Evolutionary conservation across 352 stramenopile genomes (phyloP).

Genomic region (Pythium sp.): DNA sequence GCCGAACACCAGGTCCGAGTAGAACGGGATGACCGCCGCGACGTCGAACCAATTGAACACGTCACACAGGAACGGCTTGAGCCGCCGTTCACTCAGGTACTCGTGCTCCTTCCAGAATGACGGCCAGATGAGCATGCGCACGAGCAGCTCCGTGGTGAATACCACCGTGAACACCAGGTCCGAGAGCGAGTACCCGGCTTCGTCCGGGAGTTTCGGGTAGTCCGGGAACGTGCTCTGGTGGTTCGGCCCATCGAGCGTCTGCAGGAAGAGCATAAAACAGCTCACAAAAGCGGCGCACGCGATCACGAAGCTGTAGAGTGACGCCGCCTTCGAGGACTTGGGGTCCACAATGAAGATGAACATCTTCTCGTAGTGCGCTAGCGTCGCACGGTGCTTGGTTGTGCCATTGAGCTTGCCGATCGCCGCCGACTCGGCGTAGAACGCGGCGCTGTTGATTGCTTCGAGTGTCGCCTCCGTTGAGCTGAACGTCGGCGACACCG

Average conservation of each 20-base stretch:
- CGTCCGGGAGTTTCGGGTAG: constrained; percentile 53
- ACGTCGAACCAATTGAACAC: constrained; percentile 86
- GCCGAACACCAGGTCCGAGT: constrained; percentile 68
- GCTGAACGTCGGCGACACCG: constrained; percentile 67
- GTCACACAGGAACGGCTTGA: constrained; percentile 67
- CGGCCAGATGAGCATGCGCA: constrained; percentile 70
- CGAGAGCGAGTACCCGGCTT: constrained; percentile 51
- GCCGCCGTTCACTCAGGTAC: constrained; percentile 56
- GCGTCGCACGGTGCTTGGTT: constrained; percentile 31
- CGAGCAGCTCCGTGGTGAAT: constrained; percentile 67
- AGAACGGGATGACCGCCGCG: constrained; percentile 67
- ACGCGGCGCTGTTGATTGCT: constrained; percentile 43
- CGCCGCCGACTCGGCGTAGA: constrained; percentile 46
- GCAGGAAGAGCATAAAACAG: constrained; percentile 72
- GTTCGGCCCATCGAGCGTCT: constrained; percentile 76
- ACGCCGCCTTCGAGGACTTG: constrained; percentile 55
- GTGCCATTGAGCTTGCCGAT: constrained; percentile 24
- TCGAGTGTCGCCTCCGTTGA: constrained; percentile 48
- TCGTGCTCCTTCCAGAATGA: constrained; percentile 72
- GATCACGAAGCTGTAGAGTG: constrained; percentile 77
- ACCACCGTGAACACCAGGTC: constrained; percentile 72
- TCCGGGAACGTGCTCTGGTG: constrained; percentile 58
- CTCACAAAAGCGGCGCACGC: constrained; percentile 58
- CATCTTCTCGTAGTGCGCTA: constrained; percentile 55
- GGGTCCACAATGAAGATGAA: constrained; percentile 77